Conservation (phyloP, 129 eudicot genomes). For the Flaveria ramosissima region DNA sequence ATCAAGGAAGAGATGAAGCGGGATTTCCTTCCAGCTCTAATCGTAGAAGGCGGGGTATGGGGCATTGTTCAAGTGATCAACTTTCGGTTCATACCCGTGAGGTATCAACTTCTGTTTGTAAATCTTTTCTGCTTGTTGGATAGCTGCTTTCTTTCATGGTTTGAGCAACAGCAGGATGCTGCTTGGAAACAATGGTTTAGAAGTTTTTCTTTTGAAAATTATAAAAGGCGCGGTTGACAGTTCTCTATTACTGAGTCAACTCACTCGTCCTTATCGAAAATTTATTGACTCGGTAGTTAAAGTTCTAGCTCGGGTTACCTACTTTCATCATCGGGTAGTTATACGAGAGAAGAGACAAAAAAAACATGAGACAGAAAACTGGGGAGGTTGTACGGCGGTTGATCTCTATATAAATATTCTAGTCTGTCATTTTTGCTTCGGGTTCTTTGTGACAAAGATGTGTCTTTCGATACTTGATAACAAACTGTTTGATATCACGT, state of each 20-base stretch:
- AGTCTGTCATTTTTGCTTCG: constrained; percentile 2
- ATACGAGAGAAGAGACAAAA: background rate
- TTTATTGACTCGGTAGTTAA: constrained; percentile 15
- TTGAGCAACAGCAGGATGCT: constrained; percentile 94
- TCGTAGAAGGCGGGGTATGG: constrained; percentile 83
- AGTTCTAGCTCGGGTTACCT: constrained; percentile 17
- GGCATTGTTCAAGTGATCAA: constrained; percentile 80
- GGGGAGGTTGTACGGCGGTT: constrained; percentile 26
- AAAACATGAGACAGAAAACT: constrained; percentile 4
- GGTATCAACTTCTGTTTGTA: constrained; percentile 85
- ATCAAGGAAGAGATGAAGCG: constrained; percentile 85
- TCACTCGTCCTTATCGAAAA: background rate
- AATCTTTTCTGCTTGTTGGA: constrained; percentile 90
- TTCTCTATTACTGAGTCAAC: constrained; percentile 12
- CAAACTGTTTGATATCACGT: too few species aligned
- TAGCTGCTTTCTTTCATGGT: constrained; percentile 75
- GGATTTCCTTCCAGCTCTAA: constrained; percentile 79
- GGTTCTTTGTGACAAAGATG: background rate
- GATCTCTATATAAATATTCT: constrained; percentile 12
- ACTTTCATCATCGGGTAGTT: constrained; percentile 1
- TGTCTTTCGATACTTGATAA: background rate
- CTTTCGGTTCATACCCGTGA: constrained; percentile 77
- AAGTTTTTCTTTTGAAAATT: constrained; percentile 40
- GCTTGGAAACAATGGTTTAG: constrained; percentile 91
- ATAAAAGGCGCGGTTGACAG: constrained; percentile 33